Evolutionary conservation across 257 asterid species (phyloP), one percentile per base, ranked within the genome.

Genomic region (Cruciata laevipes): DNA sequence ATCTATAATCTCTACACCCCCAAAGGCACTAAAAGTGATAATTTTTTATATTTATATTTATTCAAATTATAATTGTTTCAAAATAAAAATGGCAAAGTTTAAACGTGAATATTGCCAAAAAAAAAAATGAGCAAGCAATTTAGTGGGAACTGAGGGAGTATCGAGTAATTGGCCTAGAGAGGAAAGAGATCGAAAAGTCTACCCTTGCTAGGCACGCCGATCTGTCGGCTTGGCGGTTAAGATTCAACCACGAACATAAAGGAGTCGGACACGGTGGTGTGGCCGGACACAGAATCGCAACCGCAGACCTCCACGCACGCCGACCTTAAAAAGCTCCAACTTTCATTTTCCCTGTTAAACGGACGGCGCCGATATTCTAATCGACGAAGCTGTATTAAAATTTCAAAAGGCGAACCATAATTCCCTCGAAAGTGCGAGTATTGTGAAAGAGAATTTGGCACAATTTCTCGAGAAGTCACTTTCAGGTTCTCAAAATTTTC

Each of bases 401-500:
- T 16, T 20, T 32, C 24, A 6, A 25, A 32, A 17, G 27, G 65
- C 40, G 38, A 17, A 51, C 24, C 57, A 24, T 42, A 65, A 24
- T 40, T 14, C 10, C 21, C 35, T 16, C 11, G 33, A 27, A 17
- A 17, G 2, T 23, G 18, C n/a, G 13, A 49, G 35, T 47, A 4
- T 25, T 66, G 18, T 27, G 55, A 13, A 63, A 37, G n/a, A n/a
- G n/a, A n/a, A n/a, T n/a, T 4, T 6, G 57, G 44, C 69, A 38
- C 21, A 42, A 61, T 21, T 31, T 32, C 66, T 17, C 47, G 47
- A 61, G 44, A 61, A 44, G 14, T n/a, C 18, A 57, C 24, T 69
- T 24, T 60, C 13, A 58, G 70, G 75, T 63, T 71, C 52, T 23
- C 44, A 10, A 66, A 66, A 23, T 42, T 44, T 65, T 32, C 17